phyloP scores from a whole-genome alignment of 805 yeast species.

The Spathaspora hagerdaliae region DNA sequence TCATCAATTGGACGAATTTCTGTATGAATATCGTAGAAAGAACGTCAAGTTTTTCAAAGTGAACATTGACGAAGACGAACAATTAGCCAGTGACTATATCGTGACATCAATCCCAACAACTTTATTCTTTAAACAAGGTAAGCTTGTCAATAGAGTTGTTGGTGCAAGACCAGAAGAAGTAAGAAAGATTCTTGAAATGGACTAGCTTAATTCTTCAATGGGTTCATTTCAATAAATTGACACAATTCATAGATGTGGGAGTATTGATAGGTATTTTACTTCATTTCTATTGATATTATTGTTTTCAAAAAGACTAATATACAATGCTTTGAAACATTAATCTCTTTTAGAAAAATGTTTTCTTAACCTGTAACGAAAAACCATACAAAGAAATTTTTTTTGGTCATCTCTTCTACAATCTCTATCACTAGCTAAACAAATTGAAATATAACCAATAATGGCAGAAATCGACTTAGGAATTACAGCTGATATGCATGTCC shows the following conservation, averaged over 20 bases:
- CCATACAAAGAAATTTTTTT: too few species aligned
- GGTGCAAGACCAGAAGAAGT: constrained; percentile 86
- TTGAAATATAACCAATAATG: not conserved
- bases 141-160: constrained; percentile 67
- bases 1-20: constrained; percentile 78
- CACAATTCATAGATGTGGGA: too few species aligned
- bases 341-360: too few species aligned
- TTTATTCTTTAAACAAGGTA: constrained; percentile 75
- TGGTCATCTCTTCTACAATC: too few species aligned
- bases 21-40: constrained; percentile 48
- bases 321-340: too few species aligned
- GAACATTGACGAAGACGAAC: constrained; percentile 78
- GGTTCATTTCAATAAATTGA: not conserved
- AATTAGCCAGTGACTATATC: constrained; percentile 61
- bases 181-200: constrained; percentile 49
- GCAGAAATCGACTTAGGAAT: constrained; percentile 53
- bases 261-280: too few species aligned
- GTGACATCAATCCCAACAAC: constrained; percentile 53
- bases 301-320: too few species aligned
- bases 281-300: too few species aligned
- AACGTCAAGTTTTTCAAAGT: constrained; percentile 75
- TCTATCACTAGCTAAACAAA: too few species aligned
- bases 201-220: not conserved
- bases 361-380: too few species aligned
- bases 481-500: constrained; percentile 94